Conservation (phyloP, 148 eudicot species). For the Persicaria maculosa region DNA sequence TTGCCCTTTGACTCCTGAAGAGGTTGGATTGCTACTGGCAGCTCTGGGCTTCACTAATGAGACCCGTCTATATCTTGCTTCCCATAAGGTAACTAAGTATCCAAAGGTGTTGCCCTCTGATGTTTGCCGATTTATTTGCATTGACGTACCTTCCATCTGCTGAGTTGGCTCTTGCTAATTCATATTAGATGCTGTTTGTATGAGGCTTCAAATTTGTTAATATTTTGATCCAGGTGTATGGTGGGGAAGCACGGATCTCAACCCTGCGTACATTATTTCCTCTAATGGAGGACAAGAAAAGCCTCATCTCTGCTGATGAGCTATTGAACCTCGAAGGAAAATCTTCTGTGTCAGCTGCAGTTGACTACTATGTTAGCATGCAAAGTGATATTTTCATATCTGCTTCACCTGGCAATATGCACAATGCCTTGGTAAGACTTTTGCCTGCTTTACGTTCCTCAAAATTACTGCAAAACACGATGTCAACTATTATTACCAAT, state of each 20-base stretch:
- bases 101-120: not conserved
- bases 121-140: too few species aligned
- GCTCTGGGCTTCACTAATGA: conserved; percentile 80
- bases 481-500: not conserved
- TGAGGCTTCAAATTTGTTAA: not conserved
- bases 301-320: conserved; percentile 63
- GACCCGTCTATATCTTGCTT: conserved; percentile 92
- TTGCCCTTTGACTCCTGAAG: conserved; percentile 97
- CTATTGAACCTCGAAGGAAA: conserved; percentile 63
- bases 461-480: too few species aligned
- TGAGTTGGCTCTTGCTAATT: not conserved
- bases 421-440: conserved; percentile 80
- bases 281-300: conserved; percentile 82
- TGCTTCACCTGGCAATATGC: conserved; percentile 99
- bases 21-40: conserved; percentile 73
- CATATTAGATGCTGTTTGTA: not conserved
- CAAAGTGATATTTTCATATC: conserved; percentile 88
- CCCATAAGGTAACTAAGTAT: conserved; percentile 63
- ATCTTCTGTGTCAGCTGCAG: conserved; percentile 88
- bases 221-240: conserved; percentile 47
- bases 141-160: too few species aligned
- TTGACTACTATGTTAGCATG: conserved; percentile 94
- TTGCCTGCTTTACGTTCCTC: not conserved
- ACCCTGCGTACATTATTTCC: conserved; percentile 72
- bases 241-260: conserved; percentile 85